Evolutionary conservation across 1,139 yeast genomes (phyloP), one percentile per base, ranked within the genome.

Genomic region (Ashbya aceris): DNA sequence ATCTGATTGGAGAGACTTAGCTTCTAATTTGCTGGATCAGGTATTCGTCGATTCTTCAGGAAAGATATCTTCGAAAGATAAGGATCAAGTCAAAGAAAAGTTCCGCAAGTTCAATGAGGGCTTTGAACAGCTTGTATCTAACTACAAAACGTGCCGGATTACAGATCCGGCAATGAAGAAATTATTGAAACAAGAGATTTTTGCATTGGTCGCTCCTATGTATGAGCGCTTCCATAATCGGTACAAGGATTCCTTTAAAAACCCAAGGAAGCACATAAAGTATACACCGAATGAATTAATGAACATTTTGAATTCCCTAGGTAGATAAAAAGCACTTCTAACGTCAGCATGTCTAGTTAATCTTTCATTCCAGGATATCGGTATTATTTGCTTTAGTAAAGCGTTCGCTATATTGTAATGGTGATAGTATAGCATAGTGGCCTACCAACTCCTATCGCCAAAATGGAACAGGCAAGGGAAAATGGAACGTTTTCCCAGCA

Each of bases 81-180:
- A 79, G 48, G 96, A 87, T 41, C 77, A 74, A 44, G 77, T 89
- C 45, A 93, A 91, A 57, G 96, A 91, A 47, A 79, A 85, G 56
- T 89, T 87, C 67, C 76, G 74, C 51, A 76, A 69, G 44, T 89
- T 91, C 65, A 89, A 91, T 55, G 77, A 78, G 27, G 85, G 89
- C 41, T 83, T 86, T 57, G 96, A 86, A 47, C 81, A 76, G 40
- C 74, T 91, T 36, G 70, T 83, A 20, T 70, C 72, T 40, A 73
- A 74, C 45, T 80, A 84, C 59, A 78, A 77, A 56, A 69, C 71
- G 49, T 78, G 79, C 62, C 73, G 75, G 48, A 72, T 86, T 38
- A 73, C 79, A 9, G 95, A 87, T 56, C 73, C 77, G 7, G 71
- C 71, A 36, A 68, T 89, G 58, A 76, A 79, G 48, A 72, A 72